Base-by-base conservation (phyloP, 2,329 filamentous ascomycete species). In the Trichoderma arundinaceum region DNA sequence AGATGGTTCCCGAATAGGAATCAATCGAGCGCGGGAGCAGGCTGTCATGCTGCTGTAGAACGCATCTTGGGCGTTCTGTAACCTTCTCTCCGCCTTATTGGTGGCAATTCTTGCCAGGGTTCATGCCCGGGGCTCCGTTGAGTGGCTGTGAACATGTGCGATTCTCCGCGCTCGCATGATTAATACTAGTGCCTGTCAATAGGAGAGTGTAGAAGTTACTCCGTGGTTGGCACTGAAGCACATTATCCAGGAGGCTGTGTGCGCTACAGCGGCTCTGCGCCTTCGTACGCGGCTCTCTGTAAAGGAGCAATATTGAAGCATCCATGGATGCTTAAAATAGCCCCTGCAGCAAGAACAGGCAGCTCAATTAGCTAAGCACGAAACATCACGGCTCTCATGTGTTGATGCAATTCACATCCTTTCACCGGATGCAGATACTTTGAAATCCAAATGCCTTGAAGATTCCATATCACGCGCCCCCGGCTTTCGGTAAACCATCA, bases 381-480 rank as follows among this genome's bases (percentile, higher is more conserved):
- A 22, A 52, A 3, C 33, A 22, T 9, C 41, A n/a, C 8, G 6
- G 10, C n/a, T n/a, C 10, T 22, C 17, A 9, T 7, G 15, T 9
- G 15, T 19, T 48, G 28, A 28, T 35, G 56, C 17, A 22, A 22
- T 60, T 60, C 43, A 38, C 57, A 60, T 39, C 19, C 28, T 38
- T 12, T 28, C n/a, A 19, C 43, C 3, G 10, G 1, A 28, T 59
- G 17, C 33, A 59, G 19, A 9, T 8, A n/a, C 2, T 6, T 32
- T 43, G 41, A 32, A 13, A n/a, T 32, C 9, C 33, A 41, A 41
- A 28, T 28, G 22, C 22, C 22, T 28, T 28, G 22, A 28, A 7
- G 44, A 41, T 41, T 61, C 17, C 46, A 51, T 61, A 32, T 51
- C 58, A 51, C 19, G 46, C 58, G 46, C 22, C 22, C 22, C 22